phyloP scores from a whole-genome alignment of 495 filamentous ascomycete species.

The Pseudoneurospora amorphoporcata region DNA sequence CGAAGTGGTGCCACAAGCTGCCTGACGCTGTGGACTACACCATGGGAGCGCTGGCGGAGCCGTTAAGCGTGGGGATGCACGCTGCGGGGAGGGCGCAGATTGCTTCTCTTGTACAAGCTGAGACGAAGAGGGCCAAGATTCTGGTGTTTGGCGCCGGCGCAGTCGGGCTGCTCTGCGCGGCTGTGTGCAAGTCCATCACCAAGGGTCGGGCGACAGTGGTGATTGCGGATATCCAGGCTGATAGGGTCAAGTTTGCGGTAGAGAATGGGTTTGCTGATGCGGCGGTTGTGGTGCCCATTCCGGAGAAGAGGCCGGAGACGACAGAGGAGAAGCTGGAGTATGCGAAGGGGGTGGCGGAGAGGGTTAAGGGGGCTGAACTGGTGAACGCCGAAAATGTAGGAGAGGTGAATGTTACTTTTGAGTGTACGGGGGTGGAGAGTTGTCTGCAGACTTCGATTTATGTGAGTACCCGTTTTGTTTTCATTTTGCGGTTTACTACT shows the following conservation, averaged over 20 bases:
- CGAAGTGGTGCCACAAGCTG: slow-evolving; percentile 57
- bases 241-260: slow-evolving; percentile 62
- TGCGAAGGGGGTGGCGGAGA: slow-evolving; percentile 50
- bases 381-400: slow-evolving; percentile 23
- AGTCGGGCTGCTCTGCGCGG: slow-evolving; percentile 67
- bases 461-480: slow-evolving; percentile 27
- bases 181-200: slow-evolving; percentile 41
- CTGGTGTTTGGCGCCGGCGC: slow-evolving; percentile 75
- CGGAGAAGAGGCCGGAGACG: slow-evolving; percentile 34
- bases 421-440: slow-evolving; percentile 83
- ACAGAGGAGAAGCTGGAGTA: slow-evolving; percentile 50
- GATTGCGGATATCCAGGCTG: slow-evolving; percentile 70
- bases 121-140: slow-evolving; percentile 32
- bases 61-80: slow-evolving; percentile 71
- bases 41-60: slow-evolving; percentile 68
- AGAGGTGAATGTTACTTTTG: slow-evolving; percentile 73
- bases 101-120: background rate
- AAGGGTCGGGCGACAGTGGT: slow-evolving; percentile 33
- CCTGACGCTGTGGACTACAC: slow-evolving; percentile 52
- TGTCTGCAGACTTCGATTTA: slow-evolving; percentile 87
- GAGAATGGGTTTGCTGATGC: slow-evolving; percentile 57
- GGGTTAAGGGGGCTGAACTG: slow-evolving; percentile 30
- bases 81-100: slow-evolving; percentile 41
- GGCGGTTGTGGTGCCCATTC: slow-evolving; percentile 47
- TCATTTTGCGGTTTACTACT: background rate